phyloP scores from a whole-genome alignment of 2,329 filamentous ascomycete genomes.

The Ophiocordyceps robertsii region DNA sequence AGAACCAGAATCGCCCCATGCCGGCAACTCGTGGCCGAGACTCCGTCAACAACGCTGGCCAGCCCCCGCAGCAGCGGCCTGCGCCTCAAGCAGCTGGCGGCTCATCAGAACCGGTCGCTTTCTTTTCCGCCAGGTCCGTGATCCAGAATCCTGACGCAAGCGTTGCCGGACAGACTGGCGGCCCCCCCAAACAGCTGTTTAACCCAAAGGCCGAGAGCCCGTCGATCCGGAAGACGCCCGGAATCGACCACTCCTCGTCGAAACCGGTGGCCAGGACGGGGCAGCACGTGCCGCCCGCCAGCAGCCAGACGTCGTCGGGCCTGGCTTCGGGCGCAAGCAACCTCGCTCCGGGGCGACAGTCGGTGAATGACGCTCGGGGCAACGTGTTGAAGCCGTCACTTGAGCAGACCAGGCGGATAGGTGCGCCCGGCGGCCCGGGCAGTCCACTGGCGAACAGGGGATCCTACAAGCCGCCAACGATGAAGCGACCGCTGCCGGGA shows the following conservation, averaged over 20 bases:
- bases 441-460: constrained; percentile 45
- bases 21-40: constrained; percentile 3
- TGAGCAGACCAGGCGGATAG: constrained; percentile 42
- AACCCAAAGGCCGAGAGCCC: constrained; percentile 67
- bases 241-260: constrained; percentile 68
- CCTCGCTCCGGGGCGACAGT: constrained; percentile 17
- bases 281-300: constrained; percentile 34
- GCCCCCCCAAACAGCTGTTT: constrained; percentile 46
- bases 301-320: constrained; percentile 12
- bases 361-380: constrained; percentile 15
- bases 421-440: constrained; percentile 37
- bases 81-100: constrained; percentile 10
- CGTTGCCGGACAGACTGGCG: constrained; percentile 11
- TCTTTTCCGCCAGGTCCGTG: constrained; percentile 59
- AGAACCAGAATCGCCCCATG: neutral
- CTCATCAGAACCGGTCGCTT: constrained; percentile 36
- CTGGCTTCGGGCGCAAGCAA: constrained; percentile 11
- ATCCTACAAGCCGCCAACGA: constrained; percentile 46
- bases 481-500: constrained; percentile 34
- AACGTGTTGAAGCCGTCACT: constrained; percentile 39
- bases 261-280: constrained; percentile 52
- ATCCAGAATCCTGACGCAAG: constrained; percentile 8
- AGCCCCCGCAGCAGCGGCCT: constrained; percentile 17
- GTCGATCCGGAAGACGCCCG: constrained; percentile 78
- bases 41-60: constrained; percentile 9